phyloP scores from a whole-genome alignment of 805 yeast species.

The Metschnikowia cubensis region DNA sequence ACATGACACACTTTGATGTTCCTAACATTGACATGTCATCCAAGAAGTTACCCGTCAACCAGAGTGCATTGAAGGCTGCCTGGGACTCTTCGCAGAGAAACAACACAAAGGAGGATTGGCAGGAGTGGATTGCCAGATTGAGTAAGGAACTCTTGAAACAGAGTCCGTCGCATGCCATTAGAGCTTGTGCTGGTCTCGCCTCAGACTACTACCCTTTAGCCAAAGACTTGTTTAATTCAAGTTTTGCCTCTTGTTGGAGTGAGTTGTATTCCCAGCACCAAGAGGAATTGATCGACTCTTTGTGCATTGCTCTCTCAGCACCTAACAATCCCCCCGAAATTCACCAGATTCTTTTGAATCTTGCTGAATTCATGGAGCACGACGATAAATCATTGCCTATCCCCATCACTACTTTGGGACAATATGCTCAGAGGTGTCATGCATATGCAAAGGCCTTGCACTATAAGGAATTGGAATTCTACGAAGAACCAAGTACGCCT shows the following conservation, averaged over 20 bases:
- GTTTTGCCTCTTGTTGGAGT: constrained; percentile 94
- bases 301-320: constrained; percentile 83
- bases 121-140: constrained; percentile 89
- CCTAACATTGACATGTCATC: constrained; percentile 64
- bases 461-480: constrained; percentile 91
- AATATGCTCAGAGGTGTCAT: constrained; percentile 91
- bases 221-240: constrained; percentile 85
- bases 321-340: constrained; percentile 95
- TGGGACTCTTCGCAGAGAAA: constrained; percentile 87
- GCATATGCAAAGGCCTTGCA: constrained; percentile 97
- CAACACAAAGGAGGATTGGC: constrained; percentile 94
- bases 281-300: constrained; percentile 80
- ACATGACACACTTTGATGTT: constrained; percentile 42
- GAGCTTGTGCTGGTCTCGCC: constrained; percentile 90
- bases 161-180: constrained; percentile 88
- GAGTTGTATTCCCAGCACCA: constrained; percentile 85
- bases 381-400: constrained; percentile 93
- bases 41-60: constrained; percentile 69
- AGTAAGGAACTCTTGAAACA: constrained; percentile 84
- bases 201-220: constrained; percentile 85
- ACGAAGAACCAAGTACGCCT: constrained; percentile 86
- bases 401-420: constrained; percentile 83
- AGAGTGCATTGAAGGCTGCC: constrained; percentile 63
- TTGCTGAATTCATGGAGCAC: constrained; percentile 97
- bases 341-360: constrained; percentile 79